phyloP scores from a whole-genome alignment of 495 filamentous ascomycete species.

The Tirmania nivea region DNA sequence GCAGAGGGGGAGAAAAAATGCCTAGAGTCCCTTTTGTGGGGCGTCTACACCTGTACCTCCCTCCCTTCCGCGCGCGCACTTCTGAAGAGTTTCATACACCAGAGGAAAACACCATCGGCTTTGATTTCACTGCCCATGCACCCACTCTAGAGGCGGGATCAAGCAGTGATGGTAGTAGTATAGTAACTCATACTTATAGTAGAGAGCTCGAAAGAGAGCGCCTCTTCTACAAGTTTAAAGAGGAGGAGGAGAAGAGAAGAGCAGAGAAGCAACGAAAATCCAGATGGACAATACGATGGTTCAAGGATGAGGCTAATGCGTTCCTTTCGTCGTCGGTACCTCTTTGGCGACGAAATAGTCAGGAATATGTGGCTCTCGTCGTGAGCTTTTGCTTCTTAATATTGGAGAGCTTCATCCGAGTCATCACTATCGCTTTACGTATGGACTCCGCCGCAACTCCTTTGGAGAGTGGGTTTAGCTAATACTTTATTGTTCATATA shows the following conservation, averaged over 20 bases:
- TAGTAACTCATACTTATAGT: too few relatives aligned
- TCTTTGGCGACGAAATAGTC: constrained; percentile 22
- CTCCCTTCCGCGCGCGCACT: neutral
- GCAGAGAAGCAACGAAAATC: neutral
- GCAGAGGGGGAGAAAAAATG: constrained; percentile 22
- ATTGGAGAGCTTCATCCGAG: constrained; percentile 56
- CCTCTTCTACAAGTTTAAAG: neutral
- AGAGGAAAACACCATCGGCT: neutral
- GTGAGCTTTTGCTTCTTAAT: constrained; percentile 61
- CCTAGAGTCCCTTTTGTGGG: constrained; percentile 66
- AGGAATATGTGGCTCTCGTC: constrained; percentile 69
- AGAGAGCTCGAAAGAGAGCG: neutral
- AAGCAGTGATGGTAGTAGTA: too few relatives aligned
- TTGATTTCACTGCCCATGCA: neutral
- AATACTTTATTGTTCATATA: constrained; percentile 17
- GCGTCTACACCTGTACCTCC: constrained; percentile 46
- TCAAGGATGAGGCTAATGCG: neutral
- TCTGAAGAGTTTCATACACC: neutral
- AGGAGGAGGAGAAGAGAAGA: neutral
- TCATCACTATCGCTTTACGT: constrained; percentile 86
- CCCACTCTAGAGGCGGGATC: neutral
- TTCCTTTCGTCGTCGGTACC: neutral
- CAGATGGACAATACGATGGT: neutral
- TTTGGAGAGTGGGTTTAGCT: neutral
- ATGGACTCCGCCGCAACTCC: constrained; percentile 15